Evolutionary conservation across 768 basidiomycete species (phyloP), one percentile per base, ranked within the genome.

Genomic region (Tricholoma flavovirens): DNA sequence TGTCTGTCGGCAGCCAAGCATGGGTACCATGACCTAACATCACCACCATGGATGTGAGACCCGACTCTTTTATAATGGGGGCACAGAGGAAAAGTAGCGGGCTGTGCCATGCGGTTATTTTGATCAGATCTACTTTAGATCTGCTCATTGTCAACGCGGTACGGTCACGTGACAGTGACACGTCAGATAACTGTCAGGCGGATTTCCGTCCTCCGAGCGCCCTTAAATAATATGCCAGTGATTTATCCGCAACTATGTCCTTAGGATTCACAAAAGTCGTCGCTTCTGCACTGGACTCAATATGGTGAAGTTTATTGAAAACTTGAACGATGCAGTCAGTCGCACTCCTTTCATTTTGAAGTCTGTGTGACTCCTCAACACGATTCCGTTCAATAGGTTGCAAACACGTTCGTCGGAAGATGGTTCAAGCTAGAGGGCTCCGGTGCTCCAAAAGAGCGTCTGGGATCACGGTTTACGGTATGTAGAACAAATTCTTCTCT

Each of bases 381-480:
- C n/a, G n/a, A n/a, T 24, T 43, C 45, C 55, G 10, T 29, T 12
- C 24, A 14, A 0, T 45, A 49, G 80, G 72, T 80, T 43, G 79
- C 79, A n/a, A 66, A 65, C 55, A 73, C 77, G 14, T 67, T 73
- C 54, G 69, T 78, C 17, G 87, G 87, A 51, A 73, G 80, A 65
- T 88, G 84, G 81, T 90, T 90, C 71, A 75, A 78, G 51, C 75
- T 90, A 24, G 88, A 89, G 55, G 88, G 87, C 8, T 84, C 82
- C 48, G 87, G 86, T 29, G 82, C 80, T 62, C 74, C 77, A 35
- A 76, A 78, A 52, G 83, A 84, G 62, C 80, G 88, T 60, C 65
- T 70, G 32, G 87, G 86, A 10, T 83, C 87, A 15, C 74, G 79
- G 58, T 89, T 88, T 62, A 76, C 78, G 61, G 79, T 82, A 49